Percentiles rank a stretch among this genome's conserved stretches.
phyloP scores from a whole-genome alignment of 768 basidiomycete genomes.

The Gloeopeniophorella convolvens region DNA sequence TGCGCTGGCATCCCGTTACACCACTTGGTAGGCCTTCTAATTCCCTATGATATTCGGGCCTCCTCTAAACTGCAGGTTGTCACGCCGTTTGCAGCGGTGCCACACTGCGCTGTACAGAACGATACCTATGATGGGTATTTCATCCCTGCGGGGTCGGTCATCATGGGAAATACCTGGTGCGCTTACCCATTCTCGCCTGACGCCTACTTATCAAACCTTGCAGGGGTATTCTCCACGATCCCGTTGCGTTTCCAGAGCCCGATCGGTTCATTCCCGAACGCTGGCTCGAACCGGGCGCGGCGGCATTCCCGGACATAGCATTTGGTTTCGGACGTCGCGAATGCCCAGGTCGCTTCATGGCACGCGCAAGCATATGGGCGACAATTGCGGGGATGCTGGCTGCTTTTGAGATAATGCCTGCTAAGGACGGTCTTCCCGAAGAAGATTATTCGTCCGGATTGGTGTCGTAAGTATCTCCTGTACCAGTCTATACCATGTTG shows the following conservation, averaged over 20 bases:
- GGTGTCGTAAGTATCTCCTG: no score
- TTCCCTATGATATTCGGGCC: background rate
- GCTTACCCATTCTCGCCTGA: background rate
- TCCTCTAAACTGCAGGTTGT: no score
- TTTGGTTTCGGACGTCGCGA: no score
- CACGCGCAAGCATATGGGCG: no score
- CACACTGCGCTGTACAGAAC: slow-evolving; percentile 26
- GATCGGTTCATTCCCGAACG: background rate
- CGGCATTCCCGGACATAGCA: background rate
- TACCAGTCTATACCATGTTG: no score
- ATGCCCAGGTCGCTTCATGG: no score
- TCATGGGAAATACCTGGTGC: slow-evolving; percentile 29
- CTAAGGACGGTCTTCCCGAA: no score
- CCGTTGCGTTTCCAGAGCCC: background rate
- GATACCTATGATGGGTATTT: slow-evolving; percentile 26
- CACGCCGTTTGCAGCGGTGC: slow-evolving; percentile 24
- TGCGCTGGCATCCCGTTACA: slow-evolving; percentile 27
- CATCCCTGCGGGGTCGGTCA: slow-evolving; percentile 27
- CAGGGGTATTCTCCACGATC: slow-evolving; percentile 4
- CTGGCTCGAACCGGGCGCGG: background rate
- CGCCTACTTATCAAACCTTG: no score
- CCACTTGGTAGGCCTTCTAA: slow-evolving; percentile 14
- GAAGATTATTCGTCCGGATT: no score
- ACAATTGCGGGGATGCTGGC: no score
- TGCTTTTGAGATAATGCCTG: no score